A percentile compares a stretch with the other conserved stretches of the same genome.
These are phyloP conservation scores for Podila minutissima DNA, from an alignment of 192 early-diverging fungal genomes.

Conservation along the genomic window DNA sequence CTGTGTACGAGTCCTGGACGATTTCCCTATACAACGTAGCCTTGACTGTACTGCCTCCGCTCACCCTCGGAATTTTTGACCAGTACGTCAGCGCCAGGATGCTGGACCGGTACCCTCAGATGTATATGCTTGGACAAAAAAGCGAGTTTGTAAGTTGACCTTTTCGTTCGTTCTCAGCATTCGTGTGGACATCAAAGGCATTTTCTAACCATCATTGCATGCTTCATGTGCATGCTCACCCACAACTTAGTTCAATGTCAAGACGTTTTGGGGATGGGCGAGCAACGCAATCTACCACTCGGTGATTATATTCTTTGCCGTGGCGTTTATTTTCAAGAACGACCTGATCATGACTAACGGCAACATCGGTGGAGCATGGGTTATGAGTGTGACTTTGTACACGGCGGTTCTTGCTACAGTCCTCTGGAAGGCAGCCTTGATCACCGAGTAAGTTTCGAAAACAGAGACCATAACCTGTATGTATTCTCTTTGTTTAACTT, in stretches of 20 bases:
- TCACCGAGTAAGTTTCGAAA: constrained; percentile 70
- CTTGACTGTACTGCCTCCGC: constrained; percentile 94
- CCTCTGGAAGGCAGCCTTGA: constrained; percentile 90
- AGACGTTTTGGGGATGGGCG: constrained; percentile 93
- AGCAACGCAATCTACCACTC: constrained; percentile 95
- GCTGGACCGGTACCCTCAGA: constrained; percentile 96
- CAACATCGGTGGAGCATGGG: constrained; percentile 85
- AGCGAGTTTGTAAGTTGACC: constrained; percentile 66
- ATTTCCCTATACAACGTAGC: constrained; percentile 94
- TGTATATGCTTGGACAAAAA: constrained; percentile 87
- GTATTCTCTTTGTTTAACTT: neutral
- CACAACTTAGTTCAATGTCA: constrained; percentile 75
- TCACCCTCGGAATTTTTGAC: constrained; percentile 98
- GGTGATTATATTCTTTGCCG: constrained; percentile 58
- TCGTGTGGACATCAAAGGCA: neutral
- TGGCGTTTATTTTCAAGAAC: constrained; percentile 66
- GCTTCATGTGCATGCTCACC: neutral
- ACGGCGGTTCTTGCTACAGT: constrained; percentile 90
- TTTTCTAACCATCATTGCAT: constrained; percentile 10
- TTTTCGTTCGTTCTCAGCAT: constrained; percentile 4
- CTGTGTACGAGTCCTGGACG: constrained; percentile 98
- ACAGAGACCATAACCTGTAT: neutral
- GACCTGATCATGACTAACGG: constrained; percentile 79
- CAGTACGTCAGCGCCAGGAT: constrained; percentile 93
- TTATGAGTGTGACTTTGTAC: constrained; percentile 90